Percentiles rank a stretch among this genome's conserved stretches.
Conservation (phyloP, 225 moss, liverwort and hornwort genomes). For the Rhytidiadelphus loreus region DNA sequence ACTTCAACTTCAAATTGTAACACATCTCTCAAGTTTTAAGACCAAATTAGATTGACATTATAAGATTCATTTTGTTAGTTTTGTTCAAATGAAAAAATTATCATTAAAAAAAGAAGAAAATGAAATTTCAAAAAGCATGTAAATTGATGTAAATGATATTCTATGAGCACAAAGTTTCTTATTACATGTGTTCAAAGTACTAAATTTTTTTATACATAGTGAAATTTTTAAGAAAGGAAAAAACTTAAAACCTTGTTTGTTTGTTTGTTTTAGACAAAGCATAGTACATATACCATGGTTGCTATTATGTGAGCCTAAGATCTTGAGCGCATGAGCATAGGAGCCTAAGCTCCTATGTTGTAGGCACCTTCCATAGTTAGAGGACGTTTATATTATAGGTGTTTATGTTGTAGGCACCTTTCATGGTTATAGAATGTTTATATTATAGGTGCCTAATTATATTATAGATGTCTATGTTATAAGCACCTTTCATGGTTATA, state of each 20-base stretch:
- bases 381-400: too few relatives aligned
- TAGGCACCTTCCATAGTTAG: too few relatives aligned
- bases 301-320: too few relatives aligned
- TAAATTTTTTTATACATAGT: neutral
- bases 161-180: neutral
- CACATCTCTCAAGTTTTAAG: neutral
- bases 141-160: neutral
- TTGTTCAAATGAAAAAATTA: neutral
- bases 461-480: too few relatives aligned
- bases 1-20: neutral
- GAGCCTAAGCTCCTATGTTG: too few relatives aligned
- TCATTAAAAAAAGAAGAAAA: neutral
- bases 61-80: neutral
- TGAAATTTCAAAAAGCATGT: neutral
- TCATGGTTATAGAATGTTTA: too few relatives aligned
- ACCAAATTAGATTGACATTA: neutral
- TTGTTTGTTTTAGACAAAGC: neutral
- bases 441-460: too few relatives aligned
- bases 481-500: too few relatives aligned
- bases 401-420: too few relatives aligned
- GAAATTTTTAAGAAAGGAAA: neutral
- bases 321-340: too few relatives aligned
- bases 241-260: neutral
- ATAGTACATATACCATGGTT: neutral
- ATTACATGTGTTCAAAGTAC: neutral